These are phyloP conservation scores for Arthrobotrys musiformis DNA, from an alignment of 2,329 filamentous ascomycete genomes.

Conservation along the genomic window DNA sequence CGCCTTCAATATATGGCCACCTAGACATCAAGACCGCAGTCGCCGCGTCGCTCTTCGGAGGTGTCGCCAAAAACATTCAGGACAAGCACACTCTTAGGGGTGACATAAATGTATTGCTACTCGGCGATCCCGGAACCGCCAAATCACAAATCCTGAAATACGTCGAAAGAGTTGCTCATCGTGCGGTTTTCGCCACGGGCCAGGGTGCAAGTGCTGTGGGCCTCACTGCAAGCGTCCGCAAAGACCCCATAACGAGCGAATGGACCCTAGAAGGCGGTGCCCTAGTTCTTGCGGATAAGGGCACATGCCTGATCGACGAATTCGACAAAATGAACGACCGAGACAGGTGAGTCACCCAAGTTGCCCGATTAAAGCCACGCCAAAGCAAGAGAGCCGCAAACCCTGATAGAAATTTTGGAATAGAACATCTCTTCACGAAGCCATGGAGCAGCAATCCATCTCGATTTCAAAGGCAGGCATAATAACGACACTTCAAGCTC, in stretches of 20 bases:
- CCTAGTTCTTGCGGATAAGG: constrained; percentile 91
- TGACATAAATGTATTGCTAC: constrained; percentile 95
- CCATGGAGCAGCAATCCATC: constrained; percentile 99
- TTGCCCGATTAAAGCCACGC: no score
- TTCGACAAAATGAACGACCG: constrained; percentile 99
- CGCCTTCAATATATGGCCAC: constrained; percentile 97
- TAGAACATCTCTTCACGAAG: constrained; percentile 95
- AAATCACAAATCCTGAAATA: constrained; percentile 99
- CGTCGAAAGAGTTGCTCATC: constrained; percentile 94
- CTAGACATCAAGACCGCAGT: constrained; percentile 97
- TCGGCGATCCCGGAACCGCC: constrained; percentile 96
- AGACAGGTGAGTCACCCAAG: constrained; percentile 67
- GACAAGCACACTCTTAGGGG: constrained; percentile 91
- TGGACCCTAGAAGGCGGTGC: constrained; percentile 98
- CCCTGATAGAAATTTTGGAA: background rate
- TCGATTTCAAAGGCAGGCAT: constrained; percentile 99
- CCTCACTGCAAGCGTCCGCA: constrained; percentile 94
- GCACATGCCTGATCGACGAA: constrained; percentile 96
- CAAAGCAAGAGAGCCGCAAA: no score
- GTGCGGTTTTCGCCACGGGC: constrained; percentile 96
- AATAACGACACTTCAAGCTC: constrained; percentile 93
- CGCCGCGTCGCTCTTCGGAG: constrained; percentile 91
- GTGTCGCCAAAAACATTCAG: constrained; percentile 89
- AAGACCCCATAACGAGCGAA: constrained; percentile 93
- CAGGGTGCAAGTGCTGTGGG: constrained; percentile 97